A percentile compares a stretch with the other conserved stretches of the same genome.
phyloP scores from a whole-genome alignment of 192 early-diverging fungal species.

The Gigaspora rosea region DNA sequence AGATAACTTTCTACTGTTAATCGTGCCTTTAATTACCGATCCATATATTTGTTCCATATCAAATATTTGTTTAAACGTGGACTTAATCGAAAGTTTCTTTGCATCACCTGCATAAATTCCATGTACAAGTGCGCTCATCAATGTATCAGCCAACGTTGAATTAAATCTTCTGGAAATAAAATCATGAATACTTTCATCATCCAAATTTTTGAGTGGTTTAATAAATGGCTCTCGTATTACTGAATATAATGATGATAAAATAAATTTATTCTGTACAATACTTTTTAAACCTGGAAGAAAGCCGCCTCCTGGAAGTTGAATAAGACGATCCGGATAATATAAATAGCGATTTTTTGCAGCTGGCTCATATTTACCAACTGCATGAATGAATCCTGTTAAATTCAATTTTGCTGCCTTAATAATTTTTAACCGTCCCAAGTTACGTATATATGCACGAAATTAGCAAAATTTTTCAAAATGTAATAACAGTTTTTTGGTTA shows the following conservation, averaged over 20 bases:
- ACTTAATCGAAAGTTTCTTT: constrained; percentile 71
- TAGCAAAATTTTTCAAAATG: neutral
- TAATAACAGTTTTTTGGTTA: neutral
- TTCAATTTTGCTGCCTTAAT: constrained; percentile 62
- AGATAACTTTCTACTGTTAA: constrained; percentile 35
- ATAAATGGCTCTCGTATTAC: constrained; percentile 61
- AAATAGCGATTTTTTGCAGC: constrained; percentile 86
- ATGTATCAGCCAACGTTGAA: constrained; percentile 68
- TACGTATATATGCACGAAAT: neutral
- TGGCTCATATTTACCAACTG: constrained; percentile 61
- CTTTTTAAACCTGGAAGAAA: constrained; percentile 18
- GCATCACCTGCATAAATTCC: constrained; percentile 94
- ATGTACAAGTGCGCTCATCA: constrained; percentile 88
- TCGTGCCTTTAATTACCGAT: constrained; percentile 52
- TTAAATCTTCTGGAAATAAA: constrained; percentile 85
- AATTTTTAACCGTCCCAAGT: neutral
- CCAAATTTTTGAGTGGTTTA: constrained; percentile 6
- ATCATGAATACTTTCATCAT: constrained; percentile 84
- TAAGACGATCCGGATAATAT: constrained; percentile 67
- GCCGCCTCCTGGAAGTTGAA: constrained; percentile 57
- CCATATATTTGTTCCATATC: constrained; percentile 65
- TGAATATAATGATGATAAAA: constrained; percentile 56
- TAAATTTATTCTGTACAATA: constrained; percentile 34
- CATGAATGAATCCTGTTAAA: constrained; percentile 58
- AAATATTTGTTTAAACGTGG: constrained; percentile 73